Base-by-base conservation (phyloP, 768 basidiomycete species). In the Serendipita vermifera region DNA sequence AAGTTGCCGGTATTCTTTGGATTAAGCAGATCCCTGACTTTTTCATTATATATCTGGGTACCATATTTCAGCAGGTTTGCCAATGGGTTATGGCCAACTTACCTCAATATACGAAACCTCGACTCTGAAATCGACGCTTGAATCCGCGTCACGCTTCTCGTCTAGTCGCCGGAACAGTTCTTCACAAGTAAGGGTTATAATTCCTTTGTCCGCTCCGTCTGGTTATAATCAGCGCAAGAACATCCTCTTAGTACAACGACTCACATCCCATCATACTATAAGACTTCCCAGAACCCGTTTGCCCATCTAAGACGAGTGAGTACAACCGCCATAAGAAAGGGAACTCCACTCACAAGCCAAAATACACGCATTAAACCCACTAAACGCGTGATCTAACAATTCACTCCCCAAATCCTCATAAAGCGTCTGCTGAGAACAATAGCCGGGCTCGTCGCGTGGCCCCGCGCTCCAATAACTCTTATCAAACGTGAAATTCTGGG, bases 71-170 rank as follows among this genome's bases (percentile, higher is more conserved):
- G 38, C 15, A 35, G 39, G 20, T n/a, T n/a, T n/a, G n/a, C n/a
- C n/a, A n/a, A n/a, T n/a, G n/a, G n/a, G 20, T 51, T 27, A 24
- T 35, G 11, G 24, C 32, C n/a, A 11, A 64, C 73, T 54, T 55
- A 86, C 86, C 77, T 94, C 93, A 59, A 96, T 96, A 66, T 96
- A 97, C 3, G 92, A 96, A n/a, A 96, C 93, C 71, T 98, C 94
- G 38, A 99, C 93, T 1, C 87, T 85, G 64, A 91, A 94, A 57
- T 73, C 80, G 58, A 91, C 62, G 62, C 83, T 82, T 7, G 81
- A 68, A 64, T 92, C 87, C 53, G 64, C 67, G 1, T 74, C 72
- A 61, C 72, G 80, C 68, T 85, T 82, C 31, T 75, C 65, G 40
- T 75, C 77, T 46, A 93, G 87, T 55, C 93, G 83, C 60, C 79